Evolutionary conservation across 2,329 filamentous ascomycete species (phyloP), one percentile per base, ranked within the genome.

Genomic region (Scedosporium minutisporum): DNA sequence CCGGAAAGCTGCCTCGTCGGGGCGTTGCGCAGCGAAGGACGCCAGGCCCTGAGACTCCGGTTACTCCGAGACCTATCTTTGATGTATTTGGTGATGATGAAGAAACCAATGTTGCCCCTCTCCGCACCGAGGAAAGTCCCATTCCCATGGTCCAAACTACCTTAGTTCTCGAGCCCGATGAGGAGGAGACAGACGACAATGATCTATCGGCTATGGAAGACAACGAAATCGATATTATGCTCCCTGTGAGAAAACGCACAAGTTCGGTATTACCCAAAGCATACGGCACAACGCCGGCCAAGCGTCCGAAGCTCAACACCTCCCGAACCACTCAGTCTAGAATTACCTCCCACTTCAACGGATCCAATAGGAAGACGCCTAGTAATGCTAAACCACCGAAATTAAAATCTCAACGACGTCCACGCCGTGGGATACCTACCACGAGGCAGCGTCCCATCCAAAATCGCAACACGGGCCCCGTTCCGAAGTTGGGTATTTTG

Each of bases 401-500:
- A 55, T 27, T 21, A 23, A 46, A 62, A 18, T 6, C 25, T 38
- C 18, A 27, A 25, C 44, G 41, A 3, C 64, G 21, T 61, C 65
- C 21, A n/a, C 55, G 10, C 9, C 25, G 29, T 57, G 44, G 66
- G 21, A 63, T 66, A 6, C 66, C 48, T 9, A 63, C 53, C 57
- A 14, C 46, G 29, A 66, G 48, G 23, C 51, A 44, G 3, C 58
- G 41, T 23, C 66, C 44, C 21, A 25, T 21, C 38, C 60, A 48
- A 33, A 63, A 63, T 7, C 44, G 44, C 4, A 59, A 51, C 10
- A 68, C 61, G 38, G 23, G 23, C 9, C 33, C 59, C 1, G 73
- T 80, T n/a, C 82, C 82, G 3, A 72, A 70, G 21, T 75, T 88
- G 21, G 81, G 85, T 66, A 86, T 88, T 62, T 69, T 87, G n/a